Base-by-base conservation (phyloP, 2,329 filamentous ascomycete genomes). In the Talaromyces verruculosus region DNA sequence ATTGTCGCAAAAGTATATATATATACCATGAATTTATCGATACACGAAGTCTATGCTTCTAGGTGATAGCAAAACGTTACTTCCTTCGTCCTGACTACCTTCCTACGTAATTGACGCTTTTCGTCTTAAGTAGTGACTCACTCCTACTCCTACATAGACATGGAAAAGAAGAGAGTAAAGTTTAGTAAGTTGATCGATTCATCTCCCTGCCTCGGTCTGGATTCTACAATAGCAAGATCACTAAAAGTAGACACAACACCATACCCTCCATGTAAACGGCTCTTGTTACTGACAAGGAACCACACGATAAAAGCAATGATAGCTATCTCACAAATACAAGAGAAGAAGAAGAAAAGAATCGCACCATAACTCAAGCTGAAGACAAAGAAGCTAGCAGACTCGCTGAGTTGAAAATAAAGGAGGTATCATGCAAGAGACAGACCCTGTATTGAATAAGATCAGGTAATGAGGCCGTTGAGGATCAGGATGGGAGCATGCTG, bases 381-480 rank as follows among this genome's bases (percentile, higher is more conserved):
- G 33, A 22, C 2, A 58, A 4, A n/a, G 5, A 8, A 57, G 25
- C 13, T 51, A 17, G 19, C n/a, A 2, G n/a, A 25, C 10, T 37
- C 13, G 39, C 58, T 51, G 17, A 61, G 39, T 47, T 57, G 30
- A 10, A 33, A 45, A 45, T 33, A n/a, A n/a, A 61, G 37, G 11
- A 62, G 60, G 60, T 62, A 62, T 62, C 43, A 39, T 62, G 60
- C 33, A 39, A 39, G 60, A 37, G n/a, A 51, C 33, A 33, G 49
- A 53, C 17, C 49, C n/a, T 25, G 45, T 62, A 41, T 28, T 62
- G 33, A 13, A 43, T 43, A 33, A 45, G 11, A 39, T 45, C 37
- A 11, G 2, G 22, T 30, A 28, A 43, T 39, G 33, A 57, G 33
- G 30, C 33, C 33, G n/a, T 39, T 53, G 49, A 33, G 25, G 47